phyloP scores from a whole-genome alignment of 2,329 filamentous ascomycete species.

The Cercospora sojina region DNA sequence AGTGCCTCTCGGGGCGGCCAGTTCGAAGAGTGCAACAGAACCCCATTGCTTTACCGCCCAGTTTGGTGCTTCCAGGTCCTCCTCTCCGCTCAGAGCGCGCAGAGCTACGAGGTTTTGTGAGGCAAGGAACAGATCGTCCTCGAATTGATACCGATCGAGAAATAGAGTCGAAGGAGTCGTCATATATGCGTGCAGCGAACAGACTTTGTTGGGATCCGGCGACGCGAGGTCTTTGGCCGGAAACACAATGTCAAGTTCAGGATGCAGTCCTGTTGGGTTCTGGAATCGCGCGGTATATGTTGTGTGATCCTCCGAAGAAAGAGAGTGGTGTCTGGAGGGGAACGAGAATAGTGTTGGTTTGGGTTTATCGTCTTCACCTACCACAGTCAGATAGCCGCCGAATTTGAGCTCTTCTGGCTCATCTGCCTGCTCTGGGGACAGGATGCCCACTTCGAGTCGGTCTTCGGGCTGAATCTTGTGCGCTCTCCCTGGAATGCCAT shows the following conservation, averaged over 20 bases:
- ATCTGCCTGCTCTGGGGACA: slow-evolving; percentile 62
- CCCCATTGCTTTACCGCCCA: slow-evolving; percentile 79
- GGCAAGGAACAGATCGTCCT: slow-evolving; percentile 70
- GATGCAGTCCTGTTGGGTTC: slow-evolving; percentile 78
- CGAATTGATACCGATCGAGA: slow-evolving; percentile 82
- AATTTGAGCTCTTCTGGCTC: slow-evolving; percentile 74
- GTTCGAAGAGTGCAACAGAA: slow-evolving; percentile 71
- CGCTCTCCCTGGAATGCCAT: neutral
- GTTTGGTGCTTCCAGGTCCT: slow-evolving; percentile 86
- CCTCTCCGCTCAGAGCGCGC: slow-evolving; percentile 68
- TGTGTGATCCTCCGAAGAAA: slow-evolving; percentile 41
- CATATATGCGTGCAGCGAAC: slow-evolving; percentile 74
- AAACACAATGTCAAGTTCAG: slow-evolving; percentile 69
- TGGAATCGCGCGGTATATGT: slow-evolving; percentile 58
- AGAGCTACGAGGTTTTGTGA: slow-evolving; percentile 75
- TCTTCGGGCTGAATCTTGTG: slow-evolving; percentile 18
- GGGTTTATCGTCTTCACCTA: slow-evolving; percentile 71
- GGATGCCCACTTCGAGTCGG: slow-evolving; percentile 74
- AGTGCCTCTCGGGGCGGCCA: slow-evolving; percentile 47
- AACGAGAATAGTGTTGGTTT: slow-evolving; percentile 79
- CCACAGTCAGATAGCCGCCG: slow-evolving; percentile 72
- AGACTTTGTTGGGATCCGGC: slow-evolving; percentile 50
- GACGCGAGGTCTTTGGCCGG: slow-evolving; percentile 52
- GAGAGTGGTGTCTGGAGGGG: slow-evolving; percentile 70
- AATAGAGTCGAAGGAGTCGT: slow-evolving; percentile 81